Evolutionary conservation across 106 monocot genomes (phyloP).

Genomic region (Dioscorea alata): DNA sequence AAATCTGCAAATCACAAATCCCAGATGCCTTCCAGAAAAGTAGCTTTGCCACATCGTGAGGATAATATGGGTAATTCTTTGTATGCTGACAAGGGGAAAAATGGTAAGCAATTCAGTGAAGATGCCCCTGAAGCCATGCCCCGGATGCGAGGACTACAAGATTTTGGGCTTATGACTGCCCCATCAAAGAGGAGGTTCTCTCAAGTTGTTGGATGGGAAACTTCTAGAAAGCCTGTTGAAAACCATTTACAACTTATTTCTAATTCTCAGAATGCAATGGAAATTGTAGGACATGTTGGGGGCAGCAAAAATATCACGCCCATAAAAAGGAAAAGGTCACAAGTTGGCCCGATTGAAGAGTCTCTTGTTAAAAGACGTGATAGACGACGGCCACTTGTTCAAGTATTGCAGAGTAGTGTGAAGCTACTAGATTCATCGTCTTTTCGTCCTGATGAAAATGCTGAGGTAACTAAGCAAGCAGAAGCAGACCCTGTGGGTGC

Average conservation of each 20-base stretch:
- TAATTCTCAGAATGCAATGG: constrained; percentile 8
- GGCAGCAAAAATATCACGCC: constrained; percentile 20
- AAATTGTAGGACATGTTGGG: constrained; percentile 14
- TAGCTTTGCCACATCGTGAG: constrained; percentile 17
- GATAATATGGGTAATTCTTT: constrained; percentile 8
- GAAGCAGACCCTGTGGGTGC: constrained; percentile 17
- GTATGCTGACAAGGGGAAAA: constrained; percentile 18
- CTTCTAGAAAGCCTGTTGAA: constrained; percentile 19
- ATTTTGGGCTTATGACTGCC: constrained; percentile 58
- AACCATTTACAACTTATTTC: constrained; percentile 20
- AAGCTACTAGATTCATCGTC: constrained; percentile 37
- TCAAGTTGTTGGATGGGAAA: constrained; percentile 24
- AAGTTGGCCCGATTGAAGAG: constrained; percentile 43
- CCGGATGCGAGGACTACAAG: constrained; percentile 60
- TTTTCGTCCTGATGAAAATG: constrained; percentile 14
- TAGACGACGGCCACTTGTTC: constrained; percentile 55
- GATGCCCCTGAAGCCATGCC: constrained; percentile 34
- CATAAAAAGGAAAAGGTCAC: constrained; percentile 50
- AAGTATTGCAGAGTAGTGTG: constrained; percentile 75
- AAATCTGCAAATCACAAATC: constrained; percentile 16
- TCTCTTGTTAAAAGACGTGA: constrained; percentile 63
- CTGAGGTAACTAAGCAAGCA: constrained; percentile 7
- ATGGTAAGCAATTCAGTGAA: constrained; percentile 24
- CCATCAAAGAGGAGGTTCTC: constrained; percentile 50
- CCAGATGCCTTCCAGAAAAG: constrained; percentile 20